Evolutionary conservation across 495 filamentous ascomycete species (phyloP), one percentile per base, ranked within the genome.

Genomic region (Astrothelium macrocarpum): DNA sequence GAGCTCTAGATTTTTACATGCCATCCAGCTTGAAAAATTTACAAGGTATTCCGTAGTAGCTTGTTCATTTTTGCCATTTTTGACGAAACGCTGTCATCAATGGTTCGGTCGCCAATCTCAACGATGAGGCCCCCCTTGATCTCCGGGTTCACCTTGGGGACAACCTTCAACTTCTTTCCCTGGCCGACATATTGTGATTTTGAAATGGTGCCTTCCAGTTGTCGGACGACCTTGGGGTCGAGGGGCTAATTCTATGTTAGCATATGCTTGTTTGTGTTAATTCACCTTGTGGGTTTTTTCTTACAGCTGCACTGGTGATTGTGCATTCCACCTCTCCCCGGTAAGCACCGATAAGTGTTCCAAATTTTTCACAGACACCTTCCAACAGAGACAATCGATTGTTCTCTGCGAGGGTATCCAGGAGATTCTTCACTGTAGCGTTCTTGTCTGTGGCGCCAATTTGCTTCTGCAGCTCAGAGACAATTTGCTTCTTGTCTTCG

Each of bases 41-140:
- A 98, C 87, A 97, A 79, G 75, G 88, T 83, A 80, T 98, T 95
- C 66, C 83, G 90, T 71, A 98, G 87, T 74, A 96, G 87, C 87
- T 98, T 98, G 89, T 97, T 98, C 86, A 97, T 88, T 84, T 91
- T 95, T 76, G 89, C 81, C 78, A 98, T 88, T 85, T 90, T 94
- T 73, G 90, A 80, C 16, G 94, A 94, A 70, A 98, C 90, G 80
- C 88, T 92, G 65, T 97, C 88, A 78, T 98, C 94, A 73, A 98
- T 94, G 73, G 94, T 97, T 71, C 95, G 88, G 82, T 96, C 95
- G 71, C 91, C 92, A 70, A 98, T 89, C 77, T 98, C 93, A 71
- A 98, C 94, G 66, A 98, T 77, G 60, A 98, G 87, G 25, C 94
- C 94, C 59, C 94, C 94, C 63, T 95, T 77, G 72, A 97, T 94